A percentile compares a stretch with the other conserved stretches of the same genome.
phyloP scores from a whole-genome alignment of 306 rosid genomes.

The Bauhinia variegata region DNA sequence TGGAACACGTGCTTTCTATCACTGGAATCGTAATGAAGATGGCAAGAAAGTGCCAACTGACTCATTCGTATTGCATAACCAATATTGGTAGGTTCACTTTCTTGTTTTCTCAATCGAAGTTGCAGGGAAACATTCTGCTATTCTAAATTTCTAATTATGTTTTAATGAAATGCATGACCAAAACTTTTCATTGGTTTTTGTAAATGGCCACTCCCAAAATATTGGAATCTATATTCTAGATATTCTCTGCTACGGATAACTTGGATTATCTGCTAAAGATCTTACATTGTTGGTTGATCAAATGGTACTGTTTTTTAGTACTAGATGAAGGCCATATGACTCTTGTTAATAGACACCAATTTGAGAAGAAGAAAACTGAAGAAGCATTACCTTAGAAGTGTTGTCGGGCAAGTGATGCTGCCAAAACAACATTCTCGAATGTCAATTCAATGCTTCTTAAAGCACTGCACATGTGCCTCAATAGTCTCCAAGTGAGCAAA shows the following conservation, averaged over 20 bases:
- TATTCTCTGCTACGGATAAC: not conserved
- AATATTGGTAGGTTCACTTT: constrained; percentile 72
- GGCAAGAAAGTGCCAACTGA: constrained; percentile 80
- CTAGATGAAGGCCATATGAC: constrained; percentile 13
- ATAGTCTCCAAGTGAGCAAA: constrained; percentile 25
- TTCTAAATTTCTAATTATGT: constrained; percentile 7
- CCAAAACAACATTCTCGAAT: constrained; percentile 11
- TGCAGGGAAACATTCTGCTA: constrained; percentile 2
- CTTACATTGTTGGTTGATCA: not conserved
- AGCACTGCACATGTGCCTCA: constrained; percentile 19
- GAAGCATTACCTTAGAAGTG: constrained; percentile 54
- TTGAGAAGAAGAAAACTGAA: constrained; percentile 74
- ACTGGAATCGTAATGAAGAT: constrained; percentile 96
- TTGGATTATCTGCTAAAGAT: not conserved
- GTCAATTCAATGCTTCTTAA: not conserved
- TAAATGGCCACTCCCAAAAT: constrained; percentile 14
- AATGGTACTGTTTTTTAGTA: constrained; percentile 26
- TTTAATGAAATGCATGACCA: constrained; percentile 25
- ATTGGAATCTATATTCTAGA: not conserved
- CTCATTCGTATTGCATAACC: constrained; percentile 73
- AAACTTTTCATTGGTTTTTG: constrained; percentile 26
- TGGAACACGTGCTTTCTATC: constrained; percentile 89
- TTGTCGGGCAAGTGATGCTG: constrained; percentile 16
- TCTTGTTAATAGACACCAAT: constrained; percentile 25
- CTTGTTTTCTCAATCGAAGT: constrained; percentile 20